A percentile compares a stretch with the other conserved stretches of the same genome.
Evolutionary conservation across 208 protist genomes (phyloP).

Genomic region (Trypanosoma caninum): DNA sequence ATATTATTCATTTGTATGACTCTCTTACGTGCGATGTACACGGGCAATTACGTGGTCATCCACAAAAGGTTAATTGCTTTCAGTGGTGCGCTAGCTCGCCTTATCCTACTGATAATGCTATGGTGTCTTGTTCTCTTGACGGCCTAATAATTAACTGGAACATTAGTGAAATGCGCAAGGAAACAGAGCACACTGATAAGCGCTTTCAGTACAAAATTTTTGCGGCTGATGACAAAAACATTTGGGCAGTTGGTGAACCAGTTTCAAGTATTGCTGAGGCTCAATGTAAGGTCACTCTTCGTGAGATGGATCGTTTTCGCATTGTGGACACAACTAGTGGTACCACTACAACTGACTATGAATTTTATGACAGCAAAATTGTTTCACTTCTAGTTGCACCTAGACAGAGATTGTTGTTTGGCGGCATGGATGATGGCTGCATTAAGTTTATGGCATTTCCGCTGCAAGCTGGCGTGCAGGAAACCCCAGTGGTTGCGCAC

Average conservation of each 20-base stretch:
- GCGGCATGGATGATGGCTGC: slow-evolving; percentile 85
- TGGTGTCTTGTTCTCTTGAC: slow-evolving; percentile 91
- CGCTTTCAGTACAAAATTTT: slow-evolving; percentile 88
- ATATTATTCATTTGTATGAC: slow-evolving; percentile 92
- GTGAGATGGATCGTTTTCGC: slow-evolving; percentile 75
- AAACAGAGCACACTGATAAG: slow-evolving; percentile 89
- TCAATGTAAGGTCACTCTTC: slow-evolving; percentile 86
- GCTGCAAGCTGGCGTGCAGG: slow-evolving; percentile 65
- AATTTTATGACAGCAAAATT: slow-evolving; percentile 68
- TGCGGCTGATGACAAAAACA: slow-evolving; percentile 72
- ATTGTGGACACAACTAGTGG: slow-evolving; percentile 29
- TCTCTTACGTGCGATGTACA: slow-evolving; percentile 91
- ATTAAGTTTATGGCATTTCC: slow-evolving; percentile 92
- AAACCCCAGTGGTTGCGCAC: slow-evolving; percentile 70
- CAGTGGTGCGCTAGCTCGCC: slow-evolving; percentile 79
- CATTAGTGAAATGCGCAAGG: slow-evolving; percentile 79
- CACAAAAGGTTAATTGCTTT: slow-evolving; percentile 83
- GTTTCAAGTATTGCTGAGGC: slow-evolving; percentile 64
- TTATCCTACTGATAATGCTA: slow-evolving; percentile 89
- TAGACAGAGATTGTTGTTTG: slow-evolving; percentile 90
- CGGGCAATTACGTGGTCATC: slow-evolving; percentile 92
- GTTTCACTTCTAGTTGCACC: slow-evolving; percentile 72
- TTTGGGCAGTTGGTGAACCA: slow-evolving; percentile 89
- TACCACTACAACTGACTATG: slow-evolving; percentile 54
- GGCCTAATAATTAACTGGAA: slow-evolving; percentile 95